These are phyloP conservation scores for Lactarius hatsudake DNA, from an alignment of 768 basidiomycete species.

Conservation along the genomic window DNA sequence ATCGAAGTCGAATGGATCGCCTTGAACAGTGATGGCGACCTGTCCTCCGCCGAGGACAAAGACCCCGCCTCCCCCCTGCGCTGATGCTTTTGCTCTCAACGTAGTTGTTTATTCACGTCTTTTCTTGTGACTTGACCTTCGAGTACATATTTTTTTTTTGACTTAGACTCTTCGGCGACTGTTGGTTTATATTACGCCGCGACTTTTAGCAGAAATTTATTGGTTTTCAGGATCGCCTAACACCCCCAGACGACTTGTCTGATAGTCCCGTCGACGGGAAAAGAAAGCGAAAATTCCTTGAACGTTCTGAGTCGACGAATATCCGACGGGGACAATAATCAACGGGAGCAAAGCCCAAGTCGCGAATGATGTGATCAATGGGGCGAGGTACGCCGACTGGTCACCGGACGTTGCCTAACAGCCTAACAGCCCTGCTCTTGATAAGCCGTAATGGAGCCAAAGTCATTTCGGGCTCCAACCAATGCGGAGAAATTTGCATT, in stretches of 20 bases:
- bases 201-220: neutral
- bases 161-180: neutral
- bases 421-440: neutral
- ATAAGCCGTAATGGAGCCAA: neutral
- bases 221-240: neutral
- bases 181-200: constrained; percentile 1
- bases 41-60: constrained; percentile 24
- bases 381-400: neutral
- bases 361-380: neutral
- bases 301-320: neutral
- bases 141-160: neutral
- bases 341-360: neutral
- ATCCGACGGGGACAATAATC: neutral
- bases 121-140: constrained; percentile 29
- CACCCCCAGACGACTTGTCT: neutral
- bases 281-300: neutral
- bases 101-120: neutral
- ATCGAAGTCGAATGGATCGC: constrained; percentile 71
- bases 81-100: neutral
- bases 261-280: neutral
- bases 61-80: neutral
- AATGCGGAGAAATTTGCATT: neutral
- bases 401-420: neutral
- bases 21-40: constrained; percentile 60
- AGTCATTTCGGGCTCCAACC: neutral